Evolutionary conservation across 139 green algal genomes (phyloP), one percentile per base, ranked within the genome.

Genomic region (Desmodesmus armatus): DNA sequence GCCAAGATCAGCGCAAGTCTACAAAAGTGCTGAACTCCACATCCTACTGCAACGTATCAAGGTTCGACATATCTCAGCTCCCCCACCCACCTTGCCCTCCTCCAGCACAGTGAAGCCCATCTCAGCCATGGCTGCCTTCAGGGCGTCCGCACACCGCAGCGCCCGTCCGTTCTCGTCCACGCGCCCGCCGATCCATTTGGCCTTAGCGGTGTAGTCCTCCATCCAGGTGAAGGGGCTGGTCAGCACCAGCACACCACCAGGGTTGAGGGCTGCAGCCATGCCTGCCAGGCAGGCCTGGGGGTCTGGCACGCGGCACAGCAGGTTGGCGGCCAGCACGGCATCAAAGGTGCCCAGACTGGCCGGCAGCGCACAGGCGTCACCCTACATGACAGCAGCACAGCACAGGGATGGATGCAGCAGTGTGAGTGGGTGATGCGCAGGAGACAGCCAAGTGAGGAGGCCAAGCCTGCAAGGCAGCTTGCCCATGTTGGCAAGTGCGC

Each of bases 281-380:
- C 86, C 77, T 19, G 67, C 31, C 35, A 97, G 78, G 75, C 95
- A 90, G 9, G 49, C 41, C 0, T 27, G 21, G 0, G 95, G 95
- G 76, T 96, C 89, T 5, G 93, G 90, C 41, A 98, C 87, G 1
- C 94, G 88, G 83, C 92, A 93, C 35, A 98, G 78, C 72, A 96
- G 79, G 84, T 96, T 96, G 63, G 92, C 91, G 9, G 89, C 91
- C 7, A 97, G 83, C 40, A 98, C 91, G 15, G 83, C 90, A 51
- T 98, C 93, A 77, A 95, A 95, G 0, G 58, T 75, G 13, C 90
- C 89, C 37, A 92, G 80, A n/a, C 58, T 29, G 27, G 66, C 3
- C 0, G 90, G 88, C 49, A 96, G 84, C 15, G 75, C 84, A 78
- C 92, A 95, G 0, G 91, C 90, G 47, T 95, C 91, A 27, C 90